A percentile compares a stretch with the other conserved stretches of the same genome.
phyloP scores from a whole-genome alignment of 192 early-diverging fungal genomes.

The Backusella westeae region DNA sequence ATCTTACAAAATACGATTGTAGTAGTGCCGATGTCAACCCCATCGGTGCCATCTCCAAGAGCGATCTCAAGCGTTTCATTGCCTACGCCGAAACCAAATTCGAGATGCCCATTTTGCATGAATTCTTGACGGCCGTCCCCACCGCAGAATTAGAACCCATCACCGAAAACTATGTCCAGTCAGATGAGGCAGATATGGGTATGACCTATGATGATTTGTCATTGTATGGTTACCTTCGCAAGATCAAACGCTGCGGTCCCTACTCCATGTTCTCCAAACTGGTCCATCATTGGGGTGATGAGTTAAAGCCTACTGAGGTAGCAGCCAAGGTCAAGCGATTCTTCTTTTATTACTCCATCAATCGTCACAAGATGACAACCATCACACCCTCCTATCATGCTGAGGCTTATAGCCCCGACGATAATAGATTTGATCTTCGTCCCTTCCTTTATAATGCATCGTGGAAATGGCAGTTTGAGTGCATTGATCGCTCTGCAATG shows the following conservation, averaged over 20 bases:
- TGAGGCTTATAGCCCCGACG: conserved; percentile 93
- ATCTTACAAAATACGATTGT: conserved; percentile 99
- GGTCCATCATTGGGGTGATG: conserved; percentile 73
- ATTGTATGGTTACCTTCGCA: conserved; percentile 87
- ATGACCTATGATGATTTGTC: conserved; percentile 97
- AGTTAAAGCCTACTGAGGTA: conserved; percentile 65
- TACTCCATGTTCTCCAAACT: conserved; percentile 93
- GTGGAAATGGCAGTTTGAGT: conserved; percentile 93
- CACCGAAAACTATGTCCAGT: conserved; percentile 78
- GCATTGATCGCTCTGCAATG: conserved; percentile 70
- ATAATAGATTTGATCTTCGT: conserved; percentile 95
- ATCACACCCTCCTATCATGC: conserved; percentile 95
- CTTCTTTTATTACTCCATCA: conserved; percentile 96
- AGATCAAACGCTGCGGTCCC: conserved; percentile 85
- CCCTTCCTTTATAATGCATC: conserved; percentile 92
- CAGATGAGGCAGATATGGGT: conserved; percentile 97
- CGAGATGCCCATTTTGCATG: conserved; percentile 63
- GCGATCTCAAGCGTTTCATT: conserved; percentile 84
- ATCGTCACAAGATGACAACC: conserved; percentile 98
- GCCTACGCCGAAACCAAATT: conserved; percentile 62
- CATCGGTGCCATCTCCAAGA: conserved; percentile 92
- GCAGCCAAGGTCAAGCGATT: conserved; percentile 93
- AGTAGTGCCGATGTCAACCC: conserved; percentile 97
- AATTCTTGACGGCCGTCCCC: conserved; percentile 85
- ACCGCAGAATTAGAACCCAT: conserved; percentile 97